Evolutionary conservation across 345 rosid species (phyloP).

Genomic region (Aquilaria malaccensis): DNA sequence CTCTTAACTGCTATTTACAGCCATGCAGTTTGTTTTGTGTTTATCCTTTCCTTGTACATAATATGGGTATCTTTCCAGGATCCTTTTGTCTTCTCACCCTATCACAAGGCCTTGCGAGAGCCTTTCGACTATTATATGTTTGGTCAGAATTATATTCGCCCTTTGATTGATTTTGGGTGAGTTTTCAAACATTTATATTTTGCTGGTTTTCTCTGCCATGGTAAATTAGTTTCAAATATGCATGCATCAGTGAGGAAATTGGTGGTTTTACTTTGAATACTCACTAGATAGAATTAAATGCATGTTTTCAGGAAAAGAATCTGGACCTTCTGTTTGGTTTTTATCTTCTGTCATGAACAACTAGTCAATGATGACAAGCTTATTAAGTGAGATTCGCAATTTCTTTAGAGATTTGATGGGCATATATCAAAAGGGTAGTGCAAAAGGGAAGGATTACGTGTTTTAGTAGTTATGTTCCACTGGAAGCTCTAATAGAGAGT

Average conservation of each 20-base stretch:
- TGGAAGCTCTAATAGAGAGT: no score
- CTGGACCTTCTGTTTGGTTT: no score
- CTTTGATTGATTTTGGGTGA: slow-evolving; percentile 81
- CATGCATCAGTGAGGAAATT: slow-evolving; percentile 1
- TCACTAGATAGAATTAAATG: no score
- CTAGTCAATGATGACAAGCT: no score
- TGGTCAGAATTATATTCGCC: slow-evolving; percentile 91
- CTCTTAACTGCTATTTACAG: slow-evolving; percentile 1
- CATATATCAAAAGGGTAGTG: no score
- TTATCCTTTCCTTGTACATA: slow-evolving; percentile 17
- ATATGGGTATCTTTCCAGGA: slow-evolving; percentile 45
- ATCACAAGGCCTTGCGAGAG: slow-evolving; percentile 81
- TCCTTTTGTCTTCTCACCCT: slow-evolving; percentile 62
- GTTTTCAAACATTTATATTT: slow-evolving; percentile 16
- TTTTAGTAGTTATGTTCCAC: no score
- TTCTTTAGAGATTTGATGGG: no score
- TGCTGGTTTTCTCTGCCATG: slow-evolving; percentile 3
- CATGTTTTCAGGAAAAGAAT: no score
- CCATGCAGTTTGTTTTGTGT: slow-evolving; percentile 5
- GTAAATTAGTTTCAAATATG: neutral
- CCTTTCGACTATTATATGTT: slow-evolving; percentile 93
- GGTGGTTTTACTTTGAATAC: neutral
- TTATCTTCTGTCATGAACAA: no score
- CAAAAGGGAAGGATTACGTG: no score
- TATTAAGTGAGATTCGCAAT: no score